A percentile compares a stretch with the other conserved stretches of the same genome.
Evolutionary conservation across 768 basidiomycete species (phyloP).

Genomic region (Vishniacozyma victoriae): DNA sequence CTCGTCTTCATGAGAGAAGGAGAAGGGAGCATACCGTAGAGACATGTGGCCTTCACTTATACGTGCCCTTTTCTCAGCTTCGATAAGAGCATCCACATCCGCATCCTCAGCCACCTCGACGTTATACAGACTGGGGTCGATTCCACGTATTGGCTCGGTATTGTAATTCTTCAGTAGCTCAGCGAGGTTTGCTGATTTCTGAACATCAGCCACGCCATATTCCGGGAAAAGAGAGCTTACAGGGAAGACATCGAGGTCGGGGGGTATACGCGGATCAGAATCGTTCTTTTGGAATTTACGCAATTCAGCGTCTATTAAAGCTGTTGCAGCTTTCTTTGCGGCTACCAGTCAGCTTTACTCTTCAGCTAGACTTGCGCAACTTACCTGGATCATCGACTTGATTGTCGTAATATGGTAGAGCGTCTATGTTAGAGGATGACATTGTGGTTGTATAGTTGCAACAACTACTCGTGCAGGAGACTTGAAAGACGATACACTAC

Average conservation of each 20-base stretch:
- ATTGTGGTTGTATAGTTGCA: constrained; percentile 11
- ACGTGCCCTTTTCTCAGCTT: constrained; percentile 32
- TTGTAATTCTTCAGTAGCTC: constrained; percentile 25
- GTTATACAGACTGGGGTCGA: constrained; percentile 39
- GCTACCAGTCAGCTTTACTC: constrained; percentile 4
- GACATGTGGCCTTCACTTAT: constrained; percentile 43
- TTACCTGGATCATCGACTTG: constrained; percentile 67
- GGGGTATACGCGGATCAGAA: constrained; percentile 39
- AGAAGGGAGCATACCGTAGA: constrained; percentile 24
- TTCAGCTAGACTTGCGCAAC: background rate
- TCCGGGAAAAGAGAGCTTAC: constrained; percentile 30
- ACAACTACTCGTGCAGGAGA: no score
- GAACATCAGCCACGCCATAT: constrained; percentile 22
- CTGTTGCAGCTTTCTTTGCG: constrained; percentile 31
- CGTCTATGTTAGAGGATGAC: constrained; percentile 56
- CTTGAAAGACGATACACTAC: no score
- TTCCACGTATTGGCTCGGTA: constrained; percentile 29
- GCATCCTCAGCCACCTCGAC: constrained; percentile 13
- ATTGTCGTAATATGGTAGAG: constrained; percentile 90
- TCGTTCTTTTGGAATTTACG: no score
- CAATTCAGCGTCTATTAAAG: constrained; percentile 42
- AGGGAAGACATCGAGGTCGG: constrained; percentile 33
- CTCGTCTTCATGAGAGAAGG: no score
- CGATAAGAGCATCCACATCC: constrained; percentile 28
- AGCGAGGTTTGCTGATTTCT: constrained; percentile 36